Evolutionary conservation across 2,329 filamentous ascomycete species (phyloP).

Genomic region (Epichloe glyceriae): DNA sequence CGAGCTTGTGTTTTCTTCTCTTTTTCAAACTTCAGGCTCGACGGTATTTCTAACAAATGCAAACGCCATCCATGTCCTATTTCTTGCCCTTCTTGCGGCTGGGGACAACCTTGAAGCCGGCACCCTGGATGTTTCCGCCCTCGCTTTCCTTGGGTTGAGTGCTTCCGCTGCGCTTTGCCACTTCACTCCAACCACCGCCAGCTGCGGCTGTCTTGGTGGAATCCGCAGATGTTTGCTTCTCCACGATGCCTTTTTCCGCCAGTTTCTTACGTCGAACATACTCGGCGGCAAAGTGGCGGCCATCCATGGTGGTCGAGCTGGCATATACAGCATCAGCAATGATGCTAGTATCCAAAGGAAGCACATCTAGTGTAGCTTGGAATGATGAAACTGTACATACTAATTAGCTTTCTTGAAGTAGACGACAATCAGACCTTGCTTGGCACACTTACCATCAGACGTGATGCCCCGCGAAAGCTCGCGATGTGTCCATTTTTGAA

Average conservation of each 20-base stretch:
- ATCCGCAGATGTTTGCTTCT: conserved; percentile 52
- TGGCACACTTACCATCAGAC: conserved; percentile 35
- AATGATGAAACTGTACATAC: conserved; percentile 62
- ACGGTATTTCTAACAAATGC: conserved; percentile 5
- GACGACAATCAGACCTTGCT: conserved; percentile 19
- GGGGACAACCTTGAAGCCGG: conserved; percentile 80
- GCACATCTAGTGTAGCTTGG: conserved; percentile 58
- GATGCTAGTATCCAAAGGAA: conserved; percentile 66
- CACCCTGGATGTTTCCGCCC: conserved; percentile 28
- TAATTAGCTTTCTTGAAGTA: background rate
- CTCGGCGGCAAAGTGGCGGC: conserved; percentile 85
- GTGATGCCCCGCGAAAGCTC: conserved; percentile 60
- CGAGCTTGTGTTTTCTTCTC: background rate
- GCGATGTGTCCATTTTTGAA: conserved; percentile 85
- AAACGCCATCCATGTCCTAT: conserved; percentile 23
- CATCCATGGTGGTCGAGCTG: conserved; percentile 79
- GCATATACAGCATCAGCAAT: conserved; percentile 86
- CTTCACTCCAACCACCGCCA: conserved; percentile 81
- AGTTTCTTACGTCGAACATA: conserved; percentile 87
- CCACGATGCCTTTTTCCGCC: conserved; percentile 81
- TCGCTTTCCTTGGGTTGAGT: conserved; percentile 27
- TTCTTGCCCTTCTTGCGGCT: conserved; percentile 87
- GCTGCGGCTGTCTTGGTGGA: conserved; percentile 28
- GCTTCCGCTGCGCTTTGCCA: conserved; percentile 76
- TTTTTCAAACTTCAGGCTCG: conserved; percentile 1